Evolutionary conservation across 345 rosid genomes (phyloP), one percentile per base, ranked within the genome.

Genomic region (Hibiscus syriacus): DNA sequence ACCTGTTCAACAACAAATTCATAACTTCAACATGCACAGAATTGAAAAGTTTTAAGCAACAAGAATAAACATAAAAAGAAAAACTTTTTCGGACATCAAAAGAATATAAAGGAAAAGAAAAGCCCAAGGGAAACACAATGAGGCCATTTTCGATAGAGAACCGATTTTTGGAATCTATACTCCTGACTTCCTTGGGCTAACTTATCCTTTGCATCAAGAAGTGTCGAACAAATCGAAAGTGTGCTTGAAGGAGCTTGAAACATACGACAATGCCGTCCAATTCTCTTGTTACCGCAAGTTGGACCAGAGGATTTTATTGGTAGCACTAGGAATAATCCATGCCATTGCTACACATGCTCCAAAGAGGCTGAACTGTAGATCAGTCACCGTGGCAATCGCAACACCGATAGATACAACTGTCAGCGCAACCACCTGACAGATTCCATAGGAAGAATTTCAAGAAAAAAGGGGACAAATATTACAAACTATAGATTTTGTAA

Each of bases 231-330:
- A 63, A 41, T 3, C 43, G 43, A 17, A 4, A 30, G 60, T 14
- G 54, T 16, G 22, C 17, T 64, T 36, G 57, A 62, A 22, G 70
- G 29, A 39, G 61, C 22, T 29, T 30, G 63, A 39, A 62, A 82
- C 98, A 30, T 87, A 94, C 97, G 91, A 90, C 70, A 91, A 78
- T 27, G 99, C 97, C 2, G 87, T 89, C 97, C 99, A 94, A 52
- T 80, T 94, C 63, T 94, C 99, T 56, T 77, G 84, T 69, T 94
- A 97, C 72, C 91, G 97, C 86, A 91, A 38, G 65, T 81, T 82
- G 25, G 97, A 90, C 97, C 99, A 91, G 29, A 94, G 88, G 70
- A 94, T 75, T n/a, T n/a, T n/a, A n/a, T n/a, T n/a, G n/a, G n/a
- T n/a, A n/a, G n/a, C n/a, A n/a, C n/a, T n/a, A n/a, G n/a, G n/a